Base-by-base conservation (phyloP, 2,329 filamentous ascomycete genomes). In the Rhexocercosporidium sp. region DNA sequence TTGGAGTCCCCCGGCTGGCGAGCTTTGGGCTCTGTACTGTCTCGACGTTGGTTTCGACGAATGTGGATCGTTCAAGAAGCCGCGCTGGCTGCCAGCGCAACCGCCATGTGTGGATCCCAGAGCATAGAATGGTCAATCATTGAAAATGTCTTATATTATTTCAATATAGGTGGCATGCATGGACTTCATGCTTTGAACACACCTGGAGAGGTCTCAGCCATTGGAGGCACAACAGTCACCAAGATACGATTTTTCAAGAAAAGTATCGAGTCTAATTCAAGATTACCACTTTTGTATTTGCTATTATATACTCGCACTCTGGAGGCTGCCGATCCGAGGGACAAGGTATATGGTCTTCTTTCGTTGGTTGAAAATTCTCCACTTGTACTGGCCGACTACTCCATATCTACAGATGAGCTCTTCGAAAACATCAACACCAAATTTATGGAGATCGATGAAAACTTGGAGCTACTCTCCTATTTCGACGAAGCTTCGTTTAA, bases 51-150 rank as follows among this genome's bases (percentile, higher is more conserved):
- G 57, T 60, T 60, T 20, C 25, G 20, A 16, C 34, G 57, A 16
- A 22, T 60, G 1, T 60, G 57, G 57, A 29, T 44, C 11, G 41
- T 60, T 20, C 57, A 46, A 27, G 57, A 60, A 20, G 44, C 57
- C 11, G 39, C 27, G 3, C 37, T 60, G 34, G 57, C 57, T 9
- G 6, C 18, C 3, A 29, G 25, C 11, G 6, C 44, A 9, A n/a
- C 29, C 22, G 39, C 41, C 9, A 25, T 60, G 18, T 60, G 57
- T 20, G 57, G 57, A 8, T 25, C 46, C 9, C 46, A 47, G 46
- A 47, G 7, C 22, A 14, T 47, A 8, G 20, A 47, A 6, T 47
- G 46, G 46, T 20, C 20, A 47, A 14, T 47, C 8, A 12, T 47
- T 9, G n/a, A 47, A 12, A 47, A 7, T 11, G 20, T 47, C 22